Evolutionary conservation across 2,329 filamentous ascomycete genomes (phyloP).

Genomic region (Xylariaceae sp.): DNA sequence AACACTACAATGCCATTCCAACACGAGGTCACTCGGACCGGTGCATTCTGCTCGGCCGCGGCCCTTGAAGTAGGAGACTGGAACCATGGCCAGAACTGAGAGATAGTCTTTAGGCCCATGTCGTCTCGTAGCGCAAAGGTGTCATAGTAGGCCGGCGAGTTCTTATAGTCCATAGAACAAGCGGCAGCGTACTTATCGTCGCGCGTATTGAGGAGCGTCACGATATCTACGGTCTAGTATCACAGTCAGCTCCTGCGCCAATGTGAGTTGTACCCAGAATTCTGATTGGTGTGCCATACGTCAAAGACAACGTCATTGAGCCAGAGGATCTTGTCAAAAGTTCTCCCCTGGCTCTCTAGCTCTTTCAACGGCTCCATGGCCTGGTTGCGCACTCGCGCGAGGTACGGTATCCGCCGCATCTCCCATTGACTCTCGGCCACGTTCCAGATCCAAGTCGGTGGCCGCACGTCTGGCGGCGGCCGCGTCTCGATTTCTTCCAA

Average conservation of each 20-base stretch:
- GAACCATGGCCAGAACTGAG: conserved; percentile 67
- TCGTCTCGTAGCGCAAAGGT: conserved; percentile 66
- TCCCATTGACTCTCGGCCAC: conserved; percentile 58
- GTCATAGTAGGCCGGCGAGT: conserved; percentile 63
- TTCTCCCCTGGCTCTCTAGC: conserved; percentile 54
- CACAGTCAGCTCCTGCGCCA: conserved; percentile 27
- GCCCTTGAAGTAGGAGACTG: conserved; percentile 49
- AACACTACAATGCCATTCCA: conserved; percentile 69
- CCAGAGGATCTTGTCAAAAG: conserved; percentile 64
- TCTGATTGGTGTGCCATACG: conserved; percentile 42
- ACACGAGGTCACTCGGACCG: conserved; percentile 68
- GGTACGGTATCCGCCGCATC: conserved; percentile 71
- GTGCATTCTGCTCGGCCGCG: conserved; percentile 56
- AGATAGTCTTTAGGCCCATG: conserved; percentile 57
- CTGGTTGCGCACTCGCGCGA: conserved; percentile 68
- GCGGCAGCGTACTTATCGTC: conserved; percentile 64
- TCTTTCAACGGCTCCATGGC: conserved; percentile 64
- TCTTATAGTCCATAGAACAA: conserved; percentile 65
- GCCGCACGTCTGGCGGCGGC: conserved; percentile 43
- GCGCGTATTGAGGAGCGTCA: conserved; percentile 60
- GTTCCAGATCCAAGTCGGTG: conserved; percentile 67
- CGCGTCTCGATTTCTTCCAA: conserved; percentile 58
- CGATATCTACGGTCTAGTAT: conserved; percentile 52
- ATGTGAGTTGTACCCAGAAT: conserved; percentile 25
- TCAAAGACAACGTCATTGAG: conserved; percentile 68